These are phyloP conservation scores for Komagataella pseudopastoris DNA, from an alignment of 805 yeast species.

Conservation along the genomic window DNA sequence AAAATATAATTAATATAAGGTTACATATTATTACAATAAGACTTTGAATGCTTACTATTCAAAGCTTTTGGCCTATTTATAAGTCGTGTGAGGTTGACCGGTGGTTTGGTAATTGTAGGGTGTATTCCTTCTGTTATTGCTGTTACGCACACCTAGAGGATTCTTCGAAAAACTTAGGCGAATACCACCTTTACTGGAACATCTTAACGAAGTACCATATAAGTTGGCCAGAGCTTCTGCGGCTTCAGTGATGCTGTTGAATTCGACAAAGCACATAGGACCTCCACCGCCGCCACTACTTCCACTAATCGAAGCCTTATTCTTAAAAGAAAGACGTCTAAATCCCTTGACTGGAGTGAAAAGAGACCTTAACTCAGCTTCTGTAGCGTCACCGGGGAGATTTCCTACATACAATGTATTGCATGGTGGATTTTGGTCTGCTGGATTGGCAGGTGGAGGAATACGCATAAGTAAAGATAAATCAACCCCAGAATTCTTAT, in stretches of 20 bases:
- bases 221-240: slow-evolving; percentile 88
- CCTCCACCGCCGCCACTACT: slow-evolving; percentile 29
- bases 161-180: slow-evolving; percentile 89
- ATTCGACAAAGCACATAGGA: slow-evolving; percentile 99
- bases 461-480: slow-evolving; percentile 63
- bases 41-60: not conserved
- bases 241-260: slow-evolving; percentile 90
- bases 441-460: slow-evolving; percentile 93
- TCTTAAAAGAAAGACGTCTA: slow-evolving; percentile 82
- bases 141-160: slow-evolving; percentile 91
- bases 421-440: slow-evolving; percentile 98
- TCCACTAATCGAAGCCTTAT: slow-evolving; percentile 26
- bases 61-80: not conserved
- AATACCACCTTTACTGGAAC: slow-evolving; percentile 81
- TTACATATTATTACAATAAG: not conserved
- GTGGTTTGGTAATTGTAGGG: not conserved
- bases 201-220: slow-evolving; percentile 76
- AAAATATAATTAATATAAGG: not conserved
- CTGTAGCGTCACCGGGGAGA: slow-evolving; percentile 93
- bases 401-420: slow-evolving; percentile 95
- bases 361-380: slow-evolving; percentile 75
- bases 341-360: slow-evolving; percentile 88
- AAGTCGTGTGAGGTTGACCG: not conserved
- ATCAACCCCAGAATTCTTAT: slow-evolving; percentile 27
- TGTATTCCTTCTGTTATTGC: not conserved